Evolutionary conservation across 495 filamentous ascomycete genomes (phyloP), one percentile per base, ranked within the genome.

Genomic region (Talaromyces ruber): DNA sequence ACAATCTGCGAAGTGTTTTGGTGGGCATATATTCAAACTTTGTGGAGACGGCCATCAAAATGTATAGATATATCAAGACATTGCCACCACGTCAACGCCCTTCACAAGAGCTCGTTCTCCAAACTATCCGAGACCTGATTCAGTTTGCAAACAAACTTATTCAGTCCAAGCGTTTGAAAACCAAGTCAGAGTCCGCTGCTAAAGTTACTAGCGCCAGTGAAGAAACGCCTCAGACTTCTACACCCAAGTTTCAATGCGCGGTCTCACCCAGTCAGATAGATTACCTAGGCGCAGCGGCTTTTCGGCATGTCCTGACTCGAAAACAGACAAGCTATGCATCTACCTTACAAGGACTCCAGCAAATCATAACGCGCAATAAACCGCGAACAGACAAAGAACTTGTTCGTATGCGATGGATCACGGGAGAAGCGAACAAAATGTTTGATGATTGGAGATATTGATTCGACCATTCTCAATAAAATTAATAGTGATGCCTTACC

Each of bases 41-140:
- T 62, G 61, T 81, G 30, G 90, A 92, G 62, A 81, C 87, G 3
- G 92, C 90, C 1, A 88, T 86, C 72, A 95, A 93, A 71, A 89
- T 89, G 79, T 93, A 91, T 76, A 84, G 87, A 7, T 95, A 97
- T 64, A 78, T 82, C 55, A 83, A 83, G 43, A 84, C 82, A 53
- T 76, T 97, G 25, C 75, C 79, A 8, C 70, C 67, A 2, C 70
- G 71, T 8, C 84, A 79, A 59, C 81, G 83, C 61, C 87, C 88
- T 11, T 66, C 76, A 2, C 45, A 74, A 2, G 68, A 59, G 22
- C 70, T 94, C 1, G 65, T 93, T 24, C 84, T 86, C 58, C 82
- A 81, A 60, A 89, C 89, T 0, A 84, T 95, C 57, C 73, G 77
- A 47, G 84, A 87, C 59, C 64, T 93, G 5, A 75, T 88, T 4